Conservation (phyloP, 2,329 filamentous ascomycete species). For the Alternaria sp. region DNA sequence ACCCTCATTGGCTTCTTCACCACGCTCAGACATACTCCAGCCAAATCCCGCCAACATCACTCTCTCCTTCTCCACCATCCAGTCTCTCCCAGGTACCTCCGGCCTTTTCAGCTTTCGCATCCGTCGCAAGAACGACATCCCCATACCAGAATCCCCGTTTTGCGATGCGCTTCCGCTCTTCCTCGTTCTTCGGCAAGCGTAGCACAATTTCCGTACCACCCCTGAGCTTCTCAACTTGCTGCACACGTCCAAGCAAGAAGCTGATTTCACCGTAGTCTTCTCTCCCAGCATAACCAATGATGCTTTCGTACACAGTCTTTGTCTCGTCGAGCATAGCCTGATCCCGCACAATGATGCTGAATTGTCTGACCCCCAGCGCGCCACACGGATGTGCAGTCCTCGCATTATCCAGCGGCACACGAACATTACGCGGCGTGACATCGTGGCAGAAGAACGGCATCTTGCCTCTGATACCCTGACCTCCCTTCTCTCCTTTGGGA, state of each 20-base stretch:
- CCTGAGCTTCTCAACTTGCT: constrained; percentile 19
- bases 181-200: constrained; percentile 28
- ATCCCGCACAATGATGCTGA: constrained; percentile 40
- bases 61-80: constrained; percentile 22
- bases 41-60: constrained; percentile 35
- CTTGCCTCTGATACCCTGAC: constrained; percentile 54
- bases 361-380: constrained; percentile 55
- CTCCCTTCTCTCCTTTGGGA: constrained; percentile 52
- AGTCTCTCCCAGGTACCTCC: constrained; percentile 27
- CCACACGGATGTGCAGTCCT: constrained; percentile 61
- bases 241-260: constrained; percentile 29
- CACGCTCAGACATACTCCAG: constrained; percentile 31
- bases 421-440: constrained; percentile 63
- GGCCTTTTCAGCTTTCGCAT: constrained; percentile 20
- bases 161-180: constrained; percentile 26
- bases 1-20: neutral
- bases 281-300: constrained; percentile 24
- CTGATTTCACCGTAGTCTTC: constrained; percentile 4
- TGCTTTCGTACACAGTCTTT: constrained; percentile 16
- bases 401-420: constrained; percentile 60
- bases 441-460: constrained; percentile 71
- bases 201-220: constrained; percentile 31
- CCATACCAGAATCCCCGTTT: constrained; percentile 38
- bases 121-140: constrained; percentile 34
- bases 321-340: constrained; percentile 24